Evolutionary conservation across 2,329 filamentous ascomycete species (phyloP).

Genomic region (Talaromyces sp.): DNA sequence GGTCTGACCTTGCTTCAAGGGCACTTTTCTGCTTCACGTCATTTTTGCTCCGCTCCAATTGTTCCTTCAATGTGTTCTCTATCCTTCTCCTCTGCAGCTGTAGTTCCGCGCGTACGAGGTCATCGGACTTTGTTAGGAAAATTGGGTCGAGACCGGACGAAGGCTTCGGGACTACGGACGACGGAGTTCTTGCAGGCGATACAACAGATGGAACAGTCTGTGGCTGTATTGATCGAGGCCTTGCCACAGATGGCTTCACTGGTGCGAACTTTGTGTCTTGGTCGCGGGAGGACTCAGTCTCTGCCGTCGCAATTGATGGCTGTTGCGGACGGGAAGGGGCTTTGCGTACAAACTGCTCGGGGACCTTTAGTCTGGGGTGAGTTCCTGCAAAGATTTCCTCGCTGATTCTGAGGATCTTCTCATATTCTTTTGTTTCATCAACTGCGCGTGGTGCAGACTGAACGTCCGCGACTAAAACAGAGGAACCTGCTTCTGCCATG

Average conservation of each 20-base stretch:
- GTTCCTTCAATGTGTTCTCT: constrained; percentile 72
- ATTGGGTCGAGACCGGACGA: constrained; percentile 74
- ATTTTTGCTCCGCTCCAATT: constrained; percentile 63
- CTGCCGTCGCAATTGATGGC: constrained; percentile 28
- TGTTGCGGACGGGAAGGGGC: constrained; percentile 33
- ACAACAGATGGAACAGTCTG: constrained; percentile 21
- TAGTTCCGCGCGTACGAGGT: constrained; percentile 76
- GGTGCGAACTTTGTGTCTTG: constrained; percentile 20
- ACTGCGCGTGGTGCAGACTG: constrained; percentile 37
- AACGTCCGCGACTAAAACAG: constrained; percentile 31
- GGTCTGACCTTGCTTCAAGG: constrained; percentile 57
- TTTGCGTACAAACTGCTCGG: constrained; percentile 50
- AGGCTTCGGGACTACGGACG: constrained; percentile 44
- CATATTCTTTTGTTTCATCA: constrained; percentile 65
- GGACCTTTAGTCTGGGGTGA: constrained; percentile 56
- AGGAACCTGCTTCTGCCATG: constrained; percentile 24
- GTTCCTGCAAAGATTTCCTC: constrained; percentile 76
- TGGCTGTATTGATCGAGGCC: constrained; percentile 15
- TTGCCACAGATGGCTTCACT: constrained; percentile 21
- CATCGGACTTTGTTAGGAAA: constrained; percentile 79
- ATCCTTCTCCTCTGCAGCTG: constrained; percentile 75
- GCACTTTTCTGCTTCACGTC: constrained; percentile 49
- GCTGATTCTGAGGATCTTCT: constrained; percentile 74
- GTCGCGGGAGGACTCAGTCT: constrained; percentile 22
- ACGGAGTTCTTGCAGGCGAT: constrained; percentile 22